Conservation (phyloP, 192 early-diverging fungal species). For the Thamnidium elegans region DNA sequence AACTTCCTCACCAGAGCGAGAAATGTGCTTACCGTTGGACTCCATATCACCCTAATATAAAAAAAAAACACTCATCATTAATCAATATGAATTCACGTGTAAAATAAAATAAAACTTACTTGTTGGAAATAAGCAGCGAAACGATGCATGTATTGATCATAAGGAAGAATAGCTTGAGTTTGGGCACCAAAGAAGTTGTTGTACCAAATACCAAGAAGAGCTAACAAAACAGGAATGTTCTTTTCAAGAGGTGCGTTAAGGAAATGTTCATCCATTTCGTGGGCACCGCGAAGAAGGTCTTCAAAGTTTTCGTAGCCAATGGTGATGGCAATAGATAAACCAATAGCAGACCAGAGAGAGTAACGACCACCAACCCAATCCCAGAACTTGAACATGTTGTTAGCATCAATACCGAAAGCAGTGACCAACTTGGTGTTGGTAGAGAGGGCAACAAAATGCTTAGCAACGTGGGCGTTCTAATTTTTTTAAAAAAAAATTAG, state of each 20-base stretch:
- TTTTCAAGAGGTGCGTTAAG: slow-evolving; percentile 84
- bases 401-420: slow-evolving; percentile 89
- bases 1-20: slow-evolving; percentile 76
- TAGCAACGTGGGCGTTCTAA: slow-evolving; percentile 82
- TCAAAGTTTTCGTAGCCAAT: slow-evolving; percentile 95
- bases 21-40: slow-evolving; percentile 95
- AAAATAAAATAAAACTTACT: slow-evolving; percentile 29
- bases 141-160: slow-evolving; percentile 98
- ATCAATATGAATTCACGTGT: neutral
- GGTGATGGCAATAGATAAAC: slow-evolving; percentile 94
- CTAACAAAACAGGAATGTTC: slow-evolving; percentile 91
- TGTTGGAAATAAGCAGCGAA: slow-evolving; percentile 99
- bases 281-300: slow-evolving; percentile 83
- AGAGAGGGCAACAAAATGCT: slow-evolving; percentile 98
- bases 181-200: slow-evolving; percentile 98
- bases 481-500: neutral
- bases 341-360: slow-evolving; percentile 99
- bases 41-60: slow-evolving; percentile 91
- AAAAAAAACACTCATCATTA: neutral
- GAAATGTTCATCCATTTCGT: slow-evolving; percentile 98
- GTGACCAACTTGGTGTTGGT: slow-evolving; percentile 89
- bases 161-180: slow-evolving; percentile 92
- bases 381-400: slow-evolving; percentile 99
- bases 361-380: slow-evolving; percentile 99
- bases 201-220: slow-evolving; percentile 92